phyloP scores from a whole-genome alignment of 2,329 filamentous ascomycete species.

The Talaromyces rugulosus region DNA sequence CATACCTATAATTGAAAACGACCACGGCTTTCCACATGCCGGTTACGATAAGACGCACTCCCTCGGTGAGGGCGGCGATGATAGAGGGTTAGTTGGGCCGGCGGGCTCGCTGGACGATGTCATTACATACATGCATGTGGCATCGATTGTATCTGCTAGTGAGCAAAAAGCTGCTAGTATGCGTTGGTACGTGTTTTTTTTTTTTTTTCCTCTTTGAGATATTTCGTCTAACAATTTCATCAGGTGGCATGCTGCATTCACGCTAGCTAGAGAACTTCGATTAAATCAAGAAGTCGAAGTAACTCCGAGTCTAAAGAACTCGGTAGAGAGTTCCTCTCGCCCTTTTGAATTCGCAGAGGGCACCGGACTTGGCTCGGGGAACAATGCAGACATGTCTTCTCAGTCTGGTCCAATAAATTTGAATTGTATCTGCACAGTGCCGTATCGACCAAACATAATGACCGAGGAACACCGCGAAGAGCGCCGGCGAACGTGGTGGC shows the following conservation, averaged over 20 bases:
- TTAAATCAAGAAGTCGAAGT: constrained; percentile 70
- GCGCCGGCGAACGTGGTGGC: constrained; percentile 86
- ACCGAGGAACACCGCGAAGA: constrained; percentile 87
- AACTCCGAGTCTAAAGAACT: constrained; percentile 24
- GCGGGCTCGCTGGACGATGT: constrained; percentile 82
- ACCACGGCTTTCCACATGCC: constrained; percentile 60
- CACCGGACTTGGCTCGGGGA: constrained; percentile 43
- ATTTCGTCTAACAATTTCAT: constrained; percentile 8
- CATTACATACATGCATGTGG: constrained; percentile 86
- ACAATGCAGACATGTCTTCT: constrained; percentile 30
- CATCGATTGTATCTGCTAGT: constrained; percentile 85
- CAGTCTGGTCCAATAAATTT: constrained; percentile 30
- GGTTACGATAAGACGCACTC: constrained; percentile 61
- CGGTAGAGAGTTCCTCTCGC: constrained; percentile 26
- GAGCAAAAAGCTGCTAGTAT: constrained; percentile 94
- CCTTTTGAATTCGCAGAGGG: constrained; percentile 30
- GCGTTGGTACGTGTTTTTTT: constrained; percentile 56
- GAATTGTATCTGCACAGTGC: constrained; percentile 32
- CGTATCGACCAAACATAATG: constrained; percentile 30
- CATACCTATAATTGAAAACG: constrained; percentile 33
- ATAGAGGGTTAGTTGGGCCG: constrained; percentile 40
- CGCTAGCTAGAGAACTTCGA: constrained; percentile 80
- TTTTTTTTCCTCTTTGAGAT: not conserved
- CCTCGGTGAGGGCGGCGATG: constrained; percentile 55
- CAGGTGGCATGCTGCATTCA: constrained; percentile 86